Evolutionary conservation across 768 basidiomycete genomes (phyloP), one percentile per base, ranked within the genome.

Genomic region (Suillus fuscotomentosus): DNA sequence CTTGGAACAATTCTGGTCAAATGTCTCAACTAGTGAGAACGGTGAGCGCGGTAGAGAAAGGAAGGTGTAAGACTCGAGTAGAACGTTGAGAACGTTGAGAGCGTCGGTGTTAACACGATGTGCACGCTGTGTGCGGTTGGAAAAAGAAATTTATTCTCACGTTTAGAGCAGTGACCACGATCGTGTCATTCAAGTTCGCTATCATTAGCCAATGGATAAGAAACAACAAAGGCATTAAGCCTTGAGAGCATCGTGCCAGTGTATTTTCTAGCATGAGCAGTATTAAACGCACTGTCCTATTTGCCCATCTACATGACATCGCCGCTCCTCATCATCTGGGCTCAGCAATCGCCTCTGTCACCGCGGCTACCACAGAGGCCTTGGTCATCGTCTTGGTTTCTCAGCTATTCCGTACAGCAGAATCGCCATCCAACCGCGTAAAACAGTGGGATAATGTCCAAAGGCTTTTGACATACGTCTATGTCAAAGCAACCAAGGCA

Each of bases 401-500:
- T 11, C 78, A 84, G 5, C 76, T 84, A 65, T 90, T 92, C 73
- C 82, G 84, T 51, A 66, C 51, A 60, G 8, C n/a, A 42, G 64
- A 60, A 47, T 62, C 24, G 10, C 63, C 63, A n/a, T 31, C 54
- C 5, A 72, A 84, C 38, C 84, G 82, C 64, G 81, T 84, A 2
- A 75, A 73, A 20, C 75, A 73, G 38, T 98, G 90, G 87, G 78
- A 86, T 60, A 81, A 81, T 22, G 81, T 95, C 3, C 93, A 96
- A 77, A 77, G 83, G 11, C 82, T 96, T 54, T 81, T 98, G 66
- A 92, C 92, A 0, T 89, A 86, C 70, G 85, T 92, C 45, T 97
- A 98, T 75, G 91, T 93, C 3, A 89, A 91, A 68, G 91, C 92
- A n/a, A 90, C 90, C 15, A 88, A 84, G 69, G 83, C 87, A 48